Evolutionary conservation across 2,329 filamentous ascomycete genomes (phyloP).

Genomic region (Calonectria naviculata): DNA sequence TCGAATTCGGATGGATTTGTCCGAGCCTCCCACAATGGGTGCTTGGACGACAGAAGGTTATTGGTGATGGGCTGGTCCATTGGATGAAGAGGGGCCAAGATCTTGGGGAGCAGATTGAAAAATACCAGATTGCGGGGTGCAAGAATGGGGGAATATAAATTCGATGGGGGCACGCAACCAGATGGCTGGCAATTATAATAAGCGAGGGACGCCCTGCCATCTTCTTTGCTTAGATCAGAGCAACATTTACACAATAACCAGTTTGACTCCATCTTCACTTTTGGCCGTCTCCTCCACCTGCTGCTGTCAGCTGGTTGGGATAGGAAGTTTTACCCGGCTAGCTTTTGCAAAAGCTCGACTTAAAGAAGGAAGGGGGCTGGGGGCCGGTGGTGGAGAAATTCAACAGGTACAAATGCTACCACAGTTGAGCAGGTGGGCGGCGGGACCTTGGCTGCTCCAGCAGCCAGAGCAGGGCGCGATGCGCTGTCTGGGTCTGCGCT

Average conservation of each 20-base stretch:
- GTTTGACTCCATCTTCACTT: background rate
- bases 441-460: background rate
- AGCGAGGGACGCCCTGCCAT: background rate
- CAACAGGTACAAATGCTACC: background rate
- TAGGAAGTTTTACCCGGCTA: background rate
- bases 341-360: background rate
- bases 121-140: constrained; percentile 18
- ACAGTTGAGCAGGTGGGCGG: background rate
- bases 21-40: constrained; percentile 3
- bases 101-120: constrained; percentile 11
- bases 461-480: background rate
- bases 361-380: background rate
- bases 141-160: constrained; percentile 14
- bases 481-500: background rate
- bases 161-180: background rate
- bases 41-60: background rate
- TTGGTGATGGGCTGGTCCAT: background rate
- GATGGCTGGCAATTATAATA: background rate
- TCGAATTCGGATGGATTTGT: constrained; percentile 9
- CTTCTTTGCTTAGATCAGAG: background rate
- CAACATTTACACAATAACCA: background rate
- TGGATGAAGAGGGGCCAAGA: background rate
- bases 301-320: background rate
- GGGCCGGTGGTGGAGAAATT: background rate
- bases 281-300: background rate